Base-by-base conservation (phyloP, 2,329 filamentous ascomycete species). In the Teratosphaeriaceae sp. region DNA sequence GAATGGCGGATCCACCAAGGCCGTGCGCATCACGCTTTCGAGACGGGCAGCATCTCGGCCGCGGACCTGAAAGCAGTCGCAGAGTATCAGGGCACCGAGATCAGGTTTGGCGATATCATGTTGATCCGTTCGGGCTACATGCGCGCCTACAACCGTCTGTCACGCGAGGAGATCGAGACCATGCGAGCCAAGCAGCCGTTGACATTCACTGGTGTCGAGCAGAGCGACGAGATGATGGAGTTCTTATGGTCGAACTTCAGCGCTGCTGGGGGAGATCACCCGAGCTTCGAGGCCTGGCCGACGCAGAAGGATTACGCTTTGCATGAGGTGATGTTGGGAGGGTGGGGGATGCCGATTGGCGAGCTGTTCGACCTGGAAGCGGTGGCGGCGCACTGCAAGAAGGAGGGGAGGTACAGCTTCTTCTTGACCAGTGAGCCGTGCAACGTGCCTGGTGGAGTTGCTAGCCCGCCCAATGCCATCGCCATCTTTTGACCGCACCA, bases 61-160 rank as follows among this genome's bases (percentile, higher is more conserved):
- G 48, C 52, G 1, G 66, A 72, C 13, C 55, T 76, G 1, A 59
- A 68, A 40, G 62, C 63, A 3, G 69, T 71, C 33, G 67, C 71
- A 0, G 55, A 58, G 16, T 61, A 65, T 3, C 72, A 77, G 52
- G 69, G 69, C 7, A 73, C 71, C 0, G 63, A 71, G 48, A 60
- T 75, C 22, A 86, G 64, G n/a, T 72, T 75, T 42, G 74, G 74
- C 8, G 74, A 77, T 48, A 68, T 78, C 24, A 58, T 78, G 2
- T 63, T 77, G 49, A 63, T 76, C 20, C 69, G 74, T 5, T 68
- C 59, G 5, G 72, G 74, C 9, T 77, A 70, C 53, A 68, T 70
- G 49, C 57, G 57, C 22, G 57, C 65, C 1, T 66, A 66, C 42
- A 56, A 63, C 3, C 49, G 54, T n/a, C 65, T 70, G 18, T 59